phyloP scores from a whole-genome alignment of 768 basidiomycete species.

The Mycena kentingensis region DNA sequence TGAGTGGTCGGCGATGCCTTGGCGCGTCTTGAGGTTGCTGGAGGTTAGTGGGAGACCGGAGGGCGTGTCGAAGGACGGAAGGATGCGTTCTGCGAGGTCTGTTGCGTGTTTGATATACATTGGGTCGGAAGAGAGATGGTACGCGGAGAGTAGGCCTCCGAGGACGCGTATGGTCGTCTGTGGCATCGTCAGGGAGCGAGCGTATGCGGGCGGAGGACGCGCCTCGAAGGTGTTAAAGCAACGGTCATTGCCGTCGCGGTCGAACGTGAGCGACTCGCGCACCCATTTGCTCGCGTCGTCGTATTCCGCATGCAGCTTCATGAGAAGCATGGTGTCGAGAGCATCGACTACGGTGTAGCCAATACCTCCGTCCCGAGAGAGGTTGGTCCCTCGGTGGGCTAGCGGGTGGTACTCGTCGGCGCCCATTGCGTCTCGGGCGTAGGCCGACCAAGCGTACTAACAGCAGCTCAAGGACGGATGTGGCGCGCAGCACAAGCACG shows the following conservation, averaged over 20 bases:
- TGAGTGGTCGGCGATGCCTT: slow-evolving; percentile 55
- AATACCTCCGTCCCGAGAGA: slow-evolving; percentile 59
- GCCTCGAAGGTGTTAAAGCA: slow-evolving; percentile 75
- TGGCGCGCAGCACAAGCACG: slow-evolving; percentile 21
- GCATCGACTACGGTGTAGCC: slow-evolving; percentile 75
- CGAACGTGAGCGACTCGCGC: slow-evolving; percentile 52
- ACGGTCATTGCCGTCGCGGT: slow-evolving; percentile 49
- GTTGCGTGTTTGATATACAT: slow-evolving; percentile 61
- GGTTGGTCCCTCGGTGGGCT: slow-evolving; percentile 56
- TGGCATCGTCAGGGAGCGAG: not conserved
- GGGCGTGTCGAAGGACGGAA: slow-evolving; percentile 66
- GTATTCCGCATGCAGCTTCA: slow-evolving; percentile 68
- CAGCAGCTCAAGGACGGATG: too few relatives aligned
- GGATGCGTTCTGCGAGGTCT: slow-evolving; percentile 68
- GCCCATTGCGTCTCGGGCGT: too few relatives aligned
- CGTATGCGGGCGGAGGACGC: slow-evolving; percentile 22
- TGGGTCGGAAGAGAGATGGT: slow-evolving; percentile 59
- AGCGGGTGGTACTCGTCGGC: slow-evolving; percentile 80
- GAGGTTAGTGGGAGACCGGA: slow-evolving; percentile 65
- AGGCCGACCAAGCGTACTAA: slow-evolving; percentile 73
- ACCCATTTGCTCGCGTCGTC: slow-evolving; percentile 64
- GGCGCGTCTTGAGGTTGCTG: slow-evolving; percentile 54
- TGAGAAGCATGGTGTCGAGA: slow-evolving; percentile 68
- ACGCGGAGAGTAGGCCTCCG: too few relatives aligned
- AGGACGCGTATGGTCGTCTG: slow-evolving; percentile 80